These are phyloP conservation scores for Nakazawaea anatomiae DNA, from an alignment of 805 yeast genomes.

Conservation along the genomic window DNA sequence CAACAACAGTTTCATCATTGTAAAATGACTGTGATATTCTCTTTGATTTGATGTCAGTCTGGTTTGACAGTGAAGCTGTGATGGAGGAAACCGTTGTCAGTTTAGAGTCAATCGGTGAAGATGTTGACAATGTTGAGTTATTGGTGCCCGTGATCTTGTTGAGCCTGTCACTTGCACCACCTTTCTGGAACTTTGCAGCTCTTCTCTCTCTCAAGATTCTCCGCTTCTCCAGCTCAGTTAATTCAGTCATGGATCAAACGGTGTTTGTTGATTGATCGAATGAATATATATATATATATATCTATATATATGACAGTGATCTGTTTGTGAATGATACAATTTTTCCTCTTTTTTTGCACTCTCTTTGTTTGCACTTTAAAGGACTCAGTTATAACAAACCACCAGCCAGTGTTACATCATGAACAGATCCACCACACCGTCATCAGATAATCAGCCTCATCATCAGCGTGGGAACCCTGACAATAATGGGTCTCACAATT, in stretches of 20 bases:
- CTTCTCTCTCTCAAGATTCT: constrained; percentile 55
- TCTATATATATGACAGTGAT: too few species aligned
- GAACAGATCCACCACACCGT: not conserved
- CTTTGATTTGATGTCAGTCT: constrained; percentile 8
- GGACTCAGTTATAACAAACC: too few species aligned
- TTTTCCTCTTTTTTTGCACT: too few species aligned
- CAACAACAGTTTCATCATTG: constrained; percentile 10
- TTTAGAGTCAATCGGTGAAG: constrained; percentile 17
- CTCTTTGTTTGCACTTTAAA: too few species aligned
- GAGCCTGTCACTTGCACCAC: constrained; percentile 48
- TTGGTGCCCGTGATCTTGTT: constrained; percentile 39
- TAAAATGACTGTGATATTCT: constrained; percentile 13
- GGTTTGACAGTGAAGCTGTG: not conserved
- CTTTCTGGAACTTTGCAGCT: constrained; percentile 54
- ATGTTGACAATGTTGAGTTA: constrained; percentile 28
- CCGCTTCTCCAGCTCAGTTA: constrained; percentile 54
- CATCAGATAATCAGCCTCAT: not conserved
- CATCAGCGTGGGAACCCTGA: not conserved
- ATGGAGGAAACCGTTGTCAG: not conserved
- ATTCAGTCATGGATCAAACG: constrained; percentile 28
- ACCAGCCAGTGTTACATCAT: too few species aligned
- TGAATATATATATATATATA: not conserved
- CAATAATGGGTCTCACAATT: not conserved
- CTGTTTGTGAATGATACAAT: too few species aligned
- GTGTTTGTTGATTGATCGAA: not conserved